Percentiles rank a stretch among this genome's conserved stretches.
Evolutionary conservation across 108 stramenopile species (phyloP).

Genomic region (Stephanodiscus minutulus): DNA sequence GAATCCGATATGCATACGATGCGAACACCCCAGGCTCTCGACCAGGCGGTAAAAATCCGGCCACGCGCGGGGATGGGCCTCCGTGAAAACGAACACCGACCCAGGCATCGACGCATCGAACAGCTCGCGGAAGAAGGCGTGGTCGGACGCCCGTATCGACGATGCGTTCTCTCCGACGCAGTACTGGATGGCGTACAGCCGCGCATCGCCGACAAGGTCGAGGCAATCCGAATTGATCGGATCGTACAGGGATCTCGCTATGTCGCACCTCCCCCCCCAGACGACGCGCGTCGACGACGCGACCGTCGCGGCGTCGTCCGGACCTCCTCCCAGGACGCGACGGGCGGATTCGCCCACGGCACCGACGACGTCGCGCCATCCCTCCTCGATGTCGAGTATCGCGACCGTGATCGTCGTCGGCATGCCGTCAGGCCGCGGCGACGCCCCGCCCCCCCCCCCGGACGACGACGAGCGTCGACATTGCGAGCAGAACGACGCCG

Average conservation of each 20-base stretch:
- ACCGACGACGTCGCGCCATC: conserved; percentile 58
- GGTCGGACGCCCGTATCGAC: conserved; percentile 41
- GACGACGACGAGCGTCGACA: not conserved
- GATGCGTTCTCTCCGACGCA: conserved; percentile 68
- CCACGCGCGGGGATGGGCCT: conserved; percentile 63
- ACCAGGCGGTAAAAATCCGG: conserved; percentile 52
- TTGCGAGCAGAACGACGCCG: conserved; percentile 32
- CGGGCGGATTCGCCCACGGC: conserved; percentile 50
- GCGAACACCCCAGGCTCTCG: conserved; percentile 5
- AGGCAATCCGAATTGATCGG: conserved; percentile 37
- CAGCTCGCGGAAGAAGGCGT: conserved; percentile 61
- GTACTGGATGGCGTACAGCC: conserved; percentile 62
- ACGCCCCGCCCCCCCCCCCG: no score
- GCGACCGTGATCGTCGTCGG: conserved; percentile 28
- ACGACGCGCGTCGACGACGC: conserved; percentile 14
- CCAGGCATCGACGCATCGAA: conserved; percentile 43
- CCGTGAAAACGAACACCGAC: conserved; percentile 57
- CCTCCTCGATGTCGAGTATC: conserved; percentile 67
- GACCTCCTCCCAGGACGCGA: conserved; percentile 11
- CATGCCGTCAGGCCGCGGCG: not conserved
- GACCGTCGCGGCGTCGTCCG: not conserved
- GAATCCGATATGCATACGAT: conserved; percentile 20
- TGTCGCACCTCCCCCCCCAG: conserved; percentile 71
- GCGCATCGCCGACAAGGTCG: conserved; percentile 10
- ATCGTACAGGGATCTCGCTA: conserved; percentile 53